phyloP scores from a whole-genome alignment of 805 yeast genomes.

The Wickerhamiella vanderwaltii region DNA sequence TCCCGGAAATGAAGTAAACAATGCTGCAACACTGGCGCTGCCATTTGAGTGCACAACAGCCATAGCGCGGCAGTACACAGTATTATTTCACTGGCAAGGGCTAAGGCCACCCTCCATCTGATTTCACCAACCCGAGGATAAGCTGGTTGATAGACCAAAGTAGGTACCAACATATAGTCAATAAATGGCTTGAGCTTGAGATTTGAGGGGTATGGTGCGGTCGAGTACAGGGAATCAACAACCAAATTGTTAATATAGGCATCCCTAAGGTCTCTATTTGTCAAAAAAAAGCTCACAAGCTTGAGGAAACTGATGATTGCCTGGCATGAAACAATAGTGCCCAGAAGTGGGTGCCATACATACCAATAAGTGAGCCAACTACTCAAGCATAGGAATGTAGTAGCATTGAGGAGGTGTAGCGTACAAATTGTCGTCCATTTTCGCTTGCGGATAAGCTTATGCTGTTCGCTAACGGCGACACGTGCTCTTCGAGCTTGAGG shows the following conservation, averaged over 20 bases:
- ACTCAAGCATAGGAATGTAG: constrained; percentile 13
- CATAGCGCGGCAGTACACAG: constrained; percentile 27
- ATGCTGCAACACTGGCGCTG: constrained; percentile 33
- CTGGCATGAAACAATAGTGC: constrained; percentile 32
- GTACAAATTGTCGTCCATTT: constrained; percentile 26
- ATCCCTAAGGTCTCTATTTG: constrained; percentile 35
- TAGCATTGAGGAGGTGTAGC: constrained; percentile 27
- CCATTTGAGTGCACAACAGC: constrained; percentile 33
- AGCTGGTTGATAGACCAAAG: constrained; percentile 38
- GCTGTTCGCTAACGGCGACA: not conserved
- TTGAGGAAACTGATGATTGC: constrained; percentile 33
- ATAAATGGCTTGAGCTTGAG: constrained; percentile 28
- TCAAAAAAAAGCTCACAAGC: constrained; percentile 33
- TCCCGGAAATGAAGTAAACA: constrained; percentile 25
- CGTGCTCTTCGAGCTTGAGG: constrained; percentile 2
- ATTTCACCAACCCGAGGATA: constrained; percentile 31
- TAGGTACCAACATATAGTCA: constrained; percentile 37
- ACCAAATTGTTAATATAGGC: constrained; percentile 22
- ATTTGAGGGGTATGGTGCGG: constrained; percentile 32
- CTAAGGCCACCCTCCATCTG: constrained; percentile 26
- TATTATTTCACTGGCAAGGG: constrained; percentile 30
- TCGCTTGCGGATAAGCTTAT: constrained; percentile 17
- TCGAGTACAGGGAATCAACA: constrained; percentile 28
- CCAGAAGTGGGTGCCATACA: constrained; percentile 34
- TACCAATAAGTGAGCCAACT: constrained; percentile 21